These are phyloP conservation scores for Harringtonia lauricola DNA, from an alignment of 2,329 filamentous ascomycete genomes.

Conservation along the genomic window DNA sequence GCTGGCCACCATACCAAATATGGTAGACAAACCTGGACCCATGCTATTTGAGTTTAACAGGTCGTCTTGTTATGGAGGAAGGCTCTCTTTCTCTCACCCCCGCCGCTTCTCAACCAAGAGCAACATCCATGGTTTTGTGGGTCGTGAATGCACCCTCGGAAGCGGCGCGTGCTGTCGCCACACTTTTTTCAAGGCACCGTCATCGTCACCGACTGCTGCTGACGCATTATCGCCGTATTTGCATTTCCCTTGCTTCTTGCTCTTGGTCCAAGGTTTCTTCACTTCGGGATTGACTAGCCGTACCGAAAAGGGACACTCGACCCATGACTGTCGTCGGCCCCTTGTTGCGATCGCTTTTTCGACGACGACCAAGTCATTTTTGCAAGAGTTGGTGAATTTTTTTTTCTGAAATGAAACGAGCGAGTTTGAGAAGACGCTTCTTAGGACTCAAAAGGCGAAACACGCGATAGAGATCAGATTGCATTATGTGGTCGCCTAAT, in stretches of 20 bases:
- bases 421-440: too few species aligned
- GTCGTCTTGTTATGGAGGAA: too few species aligned
- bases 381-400: too few species aligned
- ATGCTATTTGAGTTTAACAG: too few species aligned
- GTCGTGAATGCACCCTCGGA: slow-evolving; percentile 42
- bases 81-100: too few species aligned
- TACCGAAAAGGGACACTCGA: slow-evolving; percentile 44
- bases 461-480: too few species aligned
- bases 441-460: too few species aligned
- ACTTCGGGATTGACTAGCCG: slow-evolving; percentile 33
- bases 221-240: slow-evolving; percentile 2
- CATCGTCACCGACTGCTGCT: slow-evolving; percentile 25
- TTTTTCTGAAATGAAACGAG: too few species aligned
- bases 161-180: slow-evolving; percentile 43
- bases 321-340: slow-evolving; percentile 39
- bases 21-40: too few species aligned
- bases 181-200: slow-evolving; percentile 31
- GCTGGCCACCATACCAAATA: too few species aligned
- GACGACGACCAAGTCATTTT: too few species aligned
- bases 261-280: slow-evolving; percentile 34
- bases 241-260: slow-evolving; percentile 31
- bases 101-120: slow-evolving; percentile 42
- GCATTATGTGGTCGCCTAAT: too few species aligned
- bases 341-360: slow-evolving; percentile 37
- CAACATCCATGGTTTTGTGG: slow-evolving; percentile 40